These are phyloP conservation scores for Xylaria sp. DNA, from an alignment of 2,329 filamentous ascomycete genomes.

Conservation along the genomic window DNA sequence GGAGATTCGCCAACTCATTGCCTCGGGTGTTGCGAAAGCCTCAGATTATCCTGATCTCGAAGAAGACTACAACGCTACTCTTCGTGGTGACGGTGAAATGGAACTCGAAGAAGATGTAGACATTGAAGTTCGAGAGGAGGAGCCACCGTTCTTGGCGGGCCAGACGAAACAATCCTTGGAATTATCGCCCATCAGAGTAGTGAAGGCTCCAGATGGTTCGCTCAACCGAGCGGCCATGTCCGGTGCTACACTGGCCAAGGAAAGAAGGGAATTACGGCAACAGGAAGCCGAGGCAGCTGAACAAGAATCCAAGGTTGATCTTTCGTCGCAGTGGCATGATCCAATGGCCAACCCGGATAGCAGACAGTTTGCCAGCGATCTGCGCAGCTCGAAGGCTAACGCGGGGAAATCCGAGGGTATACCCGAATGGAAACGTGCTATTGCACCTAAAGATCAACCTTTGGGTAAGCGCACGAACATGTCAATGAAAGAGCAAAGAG, in stretches of 20 bases:
- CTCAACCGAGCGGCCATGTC: slow-evolving; percentile 97
- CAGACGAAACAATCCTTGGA: slow-evolving; percentile 98
- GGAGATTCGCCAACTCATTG: slow-evolving; percentile 97
- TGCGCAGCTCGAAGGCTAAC: slow-evolving; percentile 72
- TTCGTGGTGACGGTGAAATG: slow-evolving; percentile 86
- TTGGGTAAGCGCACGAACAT: slow-evolving; percentile 88
- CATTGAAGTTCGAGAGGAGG: slow-evolving; percentile 95
- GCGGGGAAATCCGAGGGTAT: slow-evolving; percentile 72
- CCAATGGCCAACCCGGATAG: slow-evolving; percentile 90
- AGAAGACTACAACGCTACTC: slow-evolving; percentile 88
- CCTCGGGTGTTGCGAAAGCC: slow-evolving; percentile 91
- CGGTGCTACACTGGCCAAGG: slow-evolving; percentile 86
- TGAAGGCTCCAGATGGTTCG: slow-evolving; percentile 98
- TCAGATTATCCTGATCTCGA: slow-evolving; percentile 95
- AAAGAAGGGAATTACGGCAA: slow-evolving; percentile 87
- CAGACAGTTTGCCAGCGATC: slow-evolving; percentile 87
- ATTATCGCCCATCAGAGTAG: slow-evolving; percentile 91
- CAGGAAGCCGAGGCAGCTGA: slow-evolving; percentile 84
- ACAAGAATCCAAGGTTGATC: slow-evolving; percentile 81
- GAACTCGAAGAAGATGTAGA: slow-evolving; percentile 97
- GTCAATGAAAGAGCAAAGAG: slow-evolving; percentile 94
- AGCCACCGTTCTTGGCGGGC: slow-evolving; percentile 93
- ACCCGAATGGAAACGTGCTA: slow-evolving; percentile 92
- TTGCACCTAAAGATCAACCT: slow-evolving; percentile 80
- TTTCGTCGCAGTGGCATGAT: slow-evolving; percentile 94